Percentiles rank a stretch among this genome's conserved stretches.
Evolutionary conservation across 148 eudicot species (phyloP).

Genomic region (Rhododendron mucronatum): DNA sequence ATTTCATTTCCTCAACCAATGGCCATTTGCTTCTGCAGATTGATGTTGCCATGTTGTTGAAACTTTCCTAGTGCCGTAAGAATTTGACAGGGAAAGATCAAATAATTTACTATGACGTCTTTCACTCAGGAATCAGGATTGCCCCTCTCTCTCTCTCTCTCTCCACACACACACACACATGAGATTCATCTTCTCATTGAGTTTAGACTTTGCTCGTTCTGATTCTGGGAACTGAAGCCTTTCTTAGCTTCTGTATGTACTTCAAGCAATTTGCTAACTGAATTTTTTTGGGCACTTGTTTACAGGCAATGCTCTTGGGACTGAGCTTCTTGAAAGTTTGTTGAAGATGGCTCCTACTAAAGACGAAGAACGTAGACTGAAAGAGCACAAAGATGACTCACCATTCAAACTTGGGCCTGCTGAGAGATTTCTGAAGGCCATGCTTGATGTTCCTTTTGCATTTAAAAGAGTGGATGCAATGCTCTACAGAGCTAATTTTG

Average conservation of each 20-base stretch:
- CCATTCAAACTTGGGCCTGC: slow-evolving; percentile 87
- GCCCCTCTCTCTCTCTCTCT: not conserved
- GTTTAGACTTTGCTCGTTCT: not conserved
- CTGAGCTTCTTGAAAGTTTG: slow-evolving; percentile 67
- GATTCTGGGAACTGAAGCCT: not conserved
- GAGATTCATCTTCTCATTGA: not conserved
- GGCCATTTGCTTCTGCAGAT: not conserved
- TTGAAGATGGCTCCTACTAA: slow-evolving; percentile 29
- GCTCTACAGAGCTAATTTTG: slow-evolving; percentile 47
- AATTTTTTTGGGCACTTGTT: not conserved
- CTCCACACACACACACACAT: not conserved
- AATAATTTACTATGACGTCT: not conserved
- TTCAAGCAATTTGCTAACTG: not conserved
- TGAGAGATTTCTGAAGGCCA: slow-evolving; percentile 82
- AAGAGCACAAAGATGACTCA: slow-evolving; percentile 80
- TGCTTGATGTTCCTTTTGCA: slow-evolving; percentile 82
- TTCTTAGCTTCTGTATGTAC: not conserved
- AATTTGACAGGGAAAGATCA: not conserved
- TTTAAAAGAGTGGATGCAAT: slow-evolving; percentile 64
- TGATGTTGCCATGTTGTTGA: not conserved
- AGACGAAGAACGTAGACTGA: slow-evolving; percentile 85
- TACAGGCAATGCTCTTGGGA: slow-evolving; percentile 81
- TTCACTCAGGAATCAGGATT: not conserved
- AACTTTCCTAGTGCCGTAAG: not conserved
- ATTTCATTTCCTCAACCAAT: not conserved